Percentiles rank a stretch among this genome's conserved stretches.
These are phyloP conservation scores for Sugiyamaella lignohabitans DNA, from an alignment of 805 yeast genomes.

Conservation along the genomic window DNA sequence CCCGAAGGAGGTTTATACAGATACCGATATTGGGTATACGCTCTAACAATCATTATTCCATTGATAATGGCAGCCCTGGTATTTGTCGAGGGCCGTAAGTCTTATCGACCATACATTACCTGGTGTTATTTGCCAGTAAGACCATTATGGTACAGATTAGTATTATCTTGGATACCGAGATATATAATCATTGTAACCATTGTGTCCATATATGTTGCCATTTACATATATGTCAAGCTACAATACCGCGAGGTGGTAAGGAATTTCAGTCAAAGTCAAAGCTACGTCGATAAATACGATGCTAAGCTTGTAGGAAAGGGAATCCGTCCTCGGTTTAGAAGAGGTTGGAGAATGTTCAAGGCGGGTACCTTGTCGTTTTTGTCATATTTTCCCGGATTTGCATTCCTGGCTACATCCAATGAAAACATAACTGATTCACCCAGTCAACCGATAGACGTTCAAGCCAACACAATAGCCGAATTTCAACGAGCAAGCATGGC, in stretches of 20 bases:
- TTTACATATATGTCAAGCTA: slow-evolving; percentile 59
- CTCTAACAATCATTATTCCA: slow-evolving; percentile 54
- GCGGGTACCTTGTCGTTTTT: slow-evolving; percentile 3
- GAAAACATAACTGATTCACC: not conserved
- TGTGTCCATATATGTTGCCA: slow-evolving; percentile 55
- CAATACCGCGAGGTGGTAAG: slow-evolving; percentile 26
- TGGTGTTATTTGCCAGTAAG: slow-evolving; percentile 71
- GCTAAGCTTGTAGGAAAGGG: slow-evolving; percentile 3
- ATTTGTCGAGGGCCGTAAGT: slow-evolving; percentile 47
- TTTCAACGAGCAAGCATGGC: slow-evolving; percentile 57
- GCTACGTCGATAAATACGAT: slow-evolving; percentile 7
- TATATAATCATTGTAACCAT: slow-evolving; percentile 59
- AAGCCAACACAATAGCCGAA: slow-evolving; percentile 12
- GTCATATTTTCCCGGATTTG: slow-evolving; percentile 20
- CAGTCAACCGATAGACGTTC: not conserved
- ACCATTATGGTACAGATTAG: slow-evolving; percentile 70
- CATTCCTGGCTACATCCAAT: slow-evolving; percentile 8
- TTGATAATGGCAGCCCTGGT: slow-evolving; percentile 64
- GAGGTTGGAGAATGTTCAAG: slow-evolving; percentile 1
- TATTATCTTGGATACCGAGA: slow-evolving; percentile 76
- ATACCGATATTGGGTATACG: slow-evolving; percentile 52
- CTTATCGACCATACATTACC: slow-evolving; percentile 54
- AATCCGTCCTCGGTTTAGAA: slow-evolving; percentile 2
- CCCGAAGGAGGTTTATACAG: slow-evolving; percentile 68
- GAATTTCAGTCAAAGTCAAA: slow-evolving; percentile 28